These are phyloP conservation scores for Curvularia eragrostidis DNA, from an alignment of 2,329 filamentous ascomycete genomes.

Conservation along the genomic window DNA sequence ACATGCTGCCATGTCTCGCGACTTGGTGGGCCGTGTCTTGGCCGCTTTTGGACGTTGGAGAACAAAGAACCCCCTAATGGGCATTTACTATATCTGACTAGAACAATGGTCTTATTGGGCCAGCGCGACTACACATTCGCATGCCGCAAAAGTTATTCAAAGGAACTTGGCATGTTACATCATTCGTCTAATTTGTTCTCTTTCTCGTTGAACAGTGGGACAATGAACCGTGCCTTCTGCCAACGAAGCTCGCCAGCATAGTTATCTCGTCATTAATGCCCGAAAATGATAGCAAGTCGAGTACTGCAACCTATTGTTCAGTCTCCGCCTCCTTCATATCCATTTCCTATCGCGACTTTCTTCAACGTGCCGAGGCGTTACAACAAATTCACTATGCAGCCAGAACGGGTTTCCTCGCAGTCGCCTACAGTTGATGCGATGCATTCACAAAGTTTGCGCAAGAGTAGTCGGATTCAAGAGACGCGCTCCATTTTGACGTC, in stretches of 20 bases:
- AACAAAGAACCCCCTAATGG: slow-evolving; percentile 48
- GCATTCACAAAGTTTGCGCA: slow-evolving; percentile 33
- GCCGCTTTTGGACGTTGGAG: slow-evolving; percentile 41
- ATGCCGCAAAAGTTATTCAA: slow-evolving; percentile 44
- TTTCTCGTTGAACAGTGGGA: slow-evolving; percentile 39
- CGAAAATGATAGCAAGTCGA: slow-evolving; percentile 47
- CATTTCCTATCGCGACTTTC: slow-evolving; percentile 41
- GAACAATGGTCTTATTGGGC: slow-evolving; percentile 47
- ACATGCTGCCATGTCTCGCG: slow-evolving; percentile 46
- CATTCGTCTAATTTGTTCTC: slow-evolving; percentile 30
- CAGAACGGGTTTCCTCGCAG: slow-evolving; percentile 22
- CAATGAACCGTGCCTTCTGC: slow-evolving; percentile 45
- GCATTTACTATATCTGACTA: slow-evolving; percentile 42
- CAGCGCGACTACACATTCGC: slow-evolving; percentile 22
- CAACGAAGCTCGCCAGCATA: slow-evolving; percentile 40
- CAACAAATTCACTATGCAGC: slow-evolving; percentile 44
- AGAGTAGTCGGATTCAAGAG: slow-evolving; percentile 39
- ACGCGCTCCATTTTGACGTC: slow-evolving; percentile 31
- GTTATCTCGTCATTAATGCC: slow-evolving; percentile 30
- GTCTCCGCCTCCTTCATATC: slow-evolving; percentile 25
- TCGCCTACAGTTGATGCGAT: slow-evolving; percentile 34
- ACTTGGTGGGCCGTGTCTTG: slow-evolving; percentile 36
- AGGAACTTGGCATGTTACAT: slow-evolving; percentile 35
- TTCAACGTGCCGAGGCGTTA: slow-evolving; percentile 47
- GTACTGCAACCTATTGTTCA: slow-evolving; percentile 42